Conservation (phyloP, 495 filamentous ascomycete species). For the Penicillium ucsense region DNA sequence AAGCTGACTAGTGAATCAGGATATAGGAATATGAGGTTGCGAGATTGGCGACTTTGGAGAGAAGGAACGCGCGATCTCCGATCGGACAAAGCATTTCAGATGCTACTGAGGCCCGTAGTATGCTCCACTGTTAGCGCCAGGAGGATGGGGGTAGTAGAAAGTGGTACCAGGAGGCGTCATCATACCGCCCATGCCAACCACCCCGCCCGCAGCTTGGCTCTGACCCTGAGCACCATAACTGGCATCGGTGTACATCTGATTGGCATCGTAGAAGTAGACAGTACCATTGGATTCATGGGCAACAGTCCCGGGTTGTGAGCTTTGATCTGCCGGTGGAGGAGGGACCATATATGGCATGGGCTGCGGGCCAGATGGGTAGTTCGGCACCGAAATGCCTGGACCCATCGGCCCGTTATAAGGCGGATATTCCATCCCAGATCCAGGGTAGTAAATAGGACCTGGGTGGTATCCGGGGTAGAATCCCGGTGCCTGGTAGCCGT, state of each 20-base stretch:
- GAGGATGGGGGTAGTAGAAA: slow-evolving; percentile 65
- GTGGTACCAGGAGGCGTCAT: slow-evolving; percentile 59
- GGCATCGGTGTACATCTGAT: slow-evolving; percentile 49
- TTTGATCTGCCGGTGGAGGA: slow-evolving; percentile 33
- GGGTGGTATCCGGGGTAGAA: slow-evolving; percentile 56
- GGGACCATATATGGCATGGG: slow-evolving; percentile 36
- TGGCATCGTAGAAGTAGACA: slow-evolving; percentile 85
- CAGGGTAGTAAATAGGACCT: slow-evolving; percentile 45
- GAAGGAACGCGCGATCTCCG: no score
- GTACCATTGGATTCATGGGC: slow-evolving; percentile 90
- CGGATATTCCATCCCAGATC: slow-evolving; percentile 27
- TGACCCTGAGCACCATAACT: slow-evolving; percentile 40
- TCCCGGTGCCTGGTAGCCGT: slow-evolving; percentile 47
- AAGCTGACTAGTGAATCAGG: no score
- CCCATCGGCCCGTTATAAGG: slow-evolving; percentile 38
- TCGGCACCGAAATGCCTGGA: slow-evolving; percentile 42
- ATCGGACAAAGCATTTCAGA: not conserved
- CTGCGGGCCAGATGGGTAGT: slow-evolving; percentile 43
- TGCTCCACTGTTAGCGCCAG: slow-evolving; percentile 21
- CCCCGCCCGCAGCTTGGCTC: slow-evolving; percentile 41
- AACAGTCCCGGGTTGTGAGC: slow-evolving; percentile 56
- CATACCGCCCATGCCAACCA: slow-evolving; percentile 71
- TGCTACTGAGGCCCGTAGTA: slow-evolving; percentile 58
- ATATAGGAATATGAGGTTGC: no score
- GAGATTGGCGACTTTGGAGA: no score